These are phyloP conservation scores for Podospora appendiculata DNA, from an alignment of 495 filamentous ascomycete genomes.

Conservation along the genomic window DNA sequence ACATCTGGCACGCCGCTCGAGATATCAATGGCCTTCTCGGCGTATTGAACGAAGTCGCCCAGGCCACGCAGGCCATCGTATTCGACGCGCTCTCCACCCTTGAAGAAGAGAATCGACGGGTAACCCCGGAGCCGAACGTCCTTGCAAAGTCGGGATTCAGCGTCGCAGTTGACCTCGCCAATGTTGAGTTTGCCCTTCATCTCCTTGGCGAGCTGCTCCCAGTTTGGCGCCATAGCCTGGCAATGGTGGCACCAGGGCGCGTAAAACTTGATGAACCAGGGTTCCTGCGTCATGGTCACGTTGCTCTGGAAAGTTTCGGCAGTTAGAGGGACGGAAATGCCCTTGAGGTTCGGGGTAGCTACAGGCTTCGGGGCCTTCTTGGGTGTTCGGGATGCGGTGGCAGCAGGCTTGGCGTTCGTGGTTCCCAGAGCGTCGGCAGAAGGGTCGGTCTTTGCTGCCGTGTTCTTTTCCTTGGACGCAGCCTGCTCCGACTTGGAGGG, in stretches of 20 bases:
- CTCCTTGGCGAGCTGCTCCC: constrained; percentile 81
- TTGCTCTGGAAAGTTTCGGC: constrained; percentile 79
- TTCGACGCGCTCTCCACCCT: constrained; percentile 82
- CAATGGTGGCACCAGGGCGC: constrained; percentile 96
- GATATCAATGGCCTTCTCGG: constrained; percentile 76
- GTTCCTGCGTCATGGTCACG: constrained; percentile 80
- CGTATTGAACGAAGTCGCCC: constrained; percentile 80
- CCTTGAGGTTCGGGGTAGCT: constrained; percentile 61
- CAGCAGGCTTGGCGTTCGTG: constrained; percentile 5
- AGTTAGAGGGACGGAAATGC: constrained; percentile 64
- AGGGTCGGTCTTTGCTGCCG: constrained; percentile 4
- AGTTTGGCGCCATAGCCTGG: constrained; percentile 82
- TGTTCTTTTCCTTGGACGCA: constrained; percentile 7
- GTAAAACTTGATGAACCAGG: constrained; percentile 99
- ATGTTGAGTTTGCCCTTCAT: constrained; percentile 83
- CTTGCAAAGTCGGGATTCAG: constrained; percentile 77
- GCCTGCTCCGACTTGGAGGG: constrained; percentile 22
- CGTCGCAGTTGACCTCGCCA: constrained; percentile 93
- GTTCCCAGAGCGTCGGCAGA: constrained; percentile 13
- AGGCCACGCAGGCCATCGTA: constrained; percentile 89
- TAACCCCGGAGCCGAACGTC: constrained; percentile 71
- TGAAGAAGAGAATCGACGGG: constrained; percentile 90
- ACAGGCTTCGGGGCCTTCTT: constrained; percentile 37
- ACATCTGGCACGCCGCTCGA: constrained; percentile 73
- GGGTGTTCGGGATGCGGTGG: not conserved